Evolutionary conservation across 495 filamentous ascomycete genomes (phyloP), one percentile per base, ranked within the genome.

Genomic region (Aspergillus egyptiacus): DNA sequence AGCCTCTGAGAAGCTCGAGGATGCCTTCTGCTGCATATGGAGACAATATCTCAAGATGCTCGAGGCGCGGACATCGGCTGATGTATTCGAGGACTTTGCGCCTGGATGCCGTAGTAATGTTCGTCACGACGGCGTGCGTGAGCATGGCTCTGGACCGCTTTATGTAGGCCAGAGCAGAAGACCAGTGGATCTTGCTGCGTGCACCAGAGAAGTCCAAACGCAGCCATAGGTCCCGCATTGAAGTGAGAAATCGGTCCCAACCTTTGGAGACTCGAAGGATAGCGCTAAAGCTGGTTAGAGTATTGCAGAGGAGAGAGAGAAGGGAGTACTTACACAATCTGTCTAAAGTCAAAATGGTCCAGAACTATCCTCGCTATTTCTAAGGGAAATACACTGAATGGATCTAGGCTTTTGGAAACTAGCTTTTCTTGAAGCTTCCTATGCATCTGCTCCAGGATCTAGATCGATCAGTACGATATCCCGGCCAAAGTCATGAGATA

Each of bases 251-350:
- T 3, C 53, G 49, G 13, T 66, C 58, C 80, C 80, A 84, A 41
- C 56, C 46, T 59, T 73, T 76, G 7, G 71, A 78, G 6, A 84
- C 79, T 0, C 76, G 70, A 6, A 76, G 59, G 30, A 75, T 70
- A 25, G 60, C 66, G 10, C 77, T 78, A 23, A 20, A 19, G 30
- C 15, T 13, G 11, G 36, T 38, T 15, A 39, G 25, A 48, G 41
- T 30, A 27, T 42, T 23, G n/a, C n/a, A n/a, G n/a, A n/a, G 31
- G 22, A 9, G n/a, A 40, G 10, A 17, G 2, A 11, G 3, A 35
- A 24, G 23, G 15, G 18, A 35, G 20, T 10, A 20, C 72, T 54
- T 63, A 80, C 76, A 74, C 74, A 19, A 73, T 63, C n/a, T 77
- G 57, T 32, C 58, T 66, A 53, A 79, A 79, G 17, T 65, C 60